Conservation (phyloP, 352 stramenopile genomes). For the Pythium pyrilobum region DNA sequence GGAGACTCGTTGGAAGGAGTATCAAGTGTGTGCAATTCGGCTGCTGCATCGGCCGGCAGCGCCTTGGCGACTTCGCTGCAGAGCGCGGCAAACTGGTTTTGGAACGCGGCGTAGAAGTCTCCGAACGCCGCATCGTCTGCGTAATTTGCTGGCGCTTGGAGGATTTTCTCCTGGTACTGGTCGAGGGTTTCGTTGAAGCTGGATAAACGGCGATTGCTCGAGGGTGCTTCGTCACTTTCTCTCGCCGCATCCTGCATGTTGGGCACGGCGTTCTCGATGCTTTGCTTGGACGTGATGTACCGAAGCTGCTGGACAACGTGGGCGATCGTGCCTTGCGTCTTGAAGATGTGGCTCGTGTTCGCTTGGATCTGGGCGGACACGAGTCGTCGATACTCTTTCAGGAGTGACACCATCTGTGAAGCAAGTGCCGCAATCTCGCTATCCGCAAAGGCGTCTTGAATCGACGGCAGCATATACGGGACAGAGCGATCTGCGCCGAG, state of each 20-base stretch:
- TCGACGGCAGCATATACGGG: constrained; percentile 19
- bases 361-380: constrained; percentile 37
- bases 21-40: too few species aligned
- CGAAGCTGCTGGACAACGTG: constrained; percentile 27
- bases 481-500: constrained; percentile 26
- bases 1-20: too few species aligned
- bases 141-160: constrained; percentile 1
- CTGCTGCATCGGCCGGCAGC: constrained; percentile 2
- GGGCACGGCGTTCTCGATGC: not conserved
- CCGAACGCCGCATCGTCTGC: constrained; percentile 11
- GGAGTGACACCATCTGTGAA: constrained; percentile 19
- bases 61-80: constrained; percentile 26
- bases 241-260: not conserved
- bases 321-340: constrained; percentile 35
- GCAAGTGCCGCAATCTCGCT: constrained; percentile 6
- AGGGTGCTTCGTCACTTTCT: not conserved
- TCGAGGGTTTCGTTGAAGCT: constrained; percentile 20
- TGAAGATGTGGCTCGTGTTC: constrained; percentile 41
- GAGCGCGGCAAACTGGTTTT: constrained; percentile 26
- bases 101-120: constrained; percentile 23
- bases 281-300: not conserved
- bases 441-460: constrained; percentile 1
- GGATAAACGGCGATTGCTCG: not conserved
- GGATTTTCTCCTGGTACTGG: constrained; percentile 22
- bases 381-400: constrained; percentile 36